These are phyloP conservation scores for Lactarius psammicola DNA, from an alignment of 768 basidiomycete genomes.

Conservation along the genomic window DNA sequence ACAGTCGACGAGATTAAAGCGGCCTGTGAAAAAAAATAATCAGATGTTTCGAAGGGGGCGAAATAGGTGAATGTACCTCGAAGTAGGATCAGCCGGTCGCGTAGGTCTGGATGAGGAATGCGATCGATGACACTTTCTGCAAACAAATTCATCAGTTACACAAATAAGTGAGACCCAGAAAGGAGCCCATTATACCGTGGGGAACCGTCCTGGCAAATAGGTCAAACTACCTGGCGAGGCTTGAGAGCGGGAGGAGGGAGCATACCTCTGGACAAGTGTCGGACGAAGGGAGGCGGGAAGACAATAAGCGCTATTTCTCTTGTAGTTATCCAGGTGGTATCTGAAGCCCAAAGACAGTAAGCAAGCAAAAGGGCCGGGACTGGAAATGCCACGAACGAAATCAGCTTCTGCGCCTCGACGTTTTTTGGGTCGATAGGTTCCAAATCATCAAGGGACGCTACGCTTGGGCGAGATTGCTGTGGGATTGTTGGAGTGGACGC, in stretches of 20 bases:
- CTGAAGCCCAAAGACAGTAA: conserved; percentile 38
- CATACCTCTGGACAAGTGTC: conserved; percentile 80
- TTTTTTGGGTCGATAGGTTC: conserved; percentile 71
- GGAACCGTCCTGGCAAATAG: conserved; percentile 58
- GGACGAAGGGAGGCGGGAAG: conserved; percentile 86
- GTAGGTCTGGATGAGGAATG: conserved; percentile 83
- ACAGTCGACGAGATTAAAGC: conserved; percentile 78
- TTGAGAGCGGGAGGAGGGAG: conserved; percentile 1
- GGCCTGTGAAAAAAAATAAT: conserved; percentile 45
- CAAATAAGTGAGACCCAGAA: background rate
- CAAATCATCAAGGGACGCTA: conserved; percentile 38
- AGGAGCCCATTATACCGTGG: conserved; percentile 54
- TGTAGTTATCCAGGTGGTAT: conserved; percentile 90
- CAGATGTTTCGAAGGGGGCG: background rate
- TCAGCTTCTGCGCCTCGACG: conserved; percentile 78
- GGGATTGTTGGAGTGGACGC: conserved; percentile 31
- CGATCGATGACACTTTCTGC: conserved; percentile 89
- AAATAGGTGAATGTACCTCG: conserved; percentile 49
- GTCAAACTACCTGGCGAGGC: conserved; percentile 6
- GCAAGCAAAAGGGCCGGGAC: background rate
- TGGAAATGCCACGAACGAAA: conserved; percentile 51
- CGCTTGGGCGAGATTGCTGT: conserved; percentile 38
- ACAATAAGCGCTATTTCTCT: conserved; percentile 81
- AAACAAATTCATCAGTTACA: conserved; percentile 11
- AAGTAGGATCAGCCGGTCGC: conserved; percentile 87